These are phyloP conservation scores for Entomortierella beljakovae DNA, from an alignment of 192 early-diverging fungal species.

Conservation along the genomic window DNA sequence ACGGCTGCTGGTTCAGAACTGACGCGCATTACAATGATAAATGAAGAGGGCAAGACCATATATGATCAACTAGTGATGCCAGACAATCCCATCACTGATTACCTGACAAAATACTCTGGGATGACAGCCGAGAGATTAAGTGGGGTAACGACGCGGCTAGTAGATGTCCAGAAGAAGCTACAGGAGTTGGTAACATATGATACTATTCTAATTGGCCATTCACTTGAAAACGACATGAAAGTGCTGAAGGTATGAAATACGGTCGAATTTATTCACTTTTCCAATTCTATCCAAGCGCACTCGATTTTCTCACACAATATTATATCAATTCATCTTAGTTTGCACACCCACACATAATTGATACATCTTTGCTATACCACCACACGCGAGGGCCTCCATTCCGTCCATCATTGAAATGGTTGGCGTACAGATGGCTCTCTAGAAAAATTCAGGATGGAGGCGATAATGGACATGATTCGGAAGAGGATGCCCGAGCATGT, in stretches of 20 bases:
- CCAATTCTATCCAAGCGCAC: background rate
- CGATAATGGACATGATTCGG: slow-evolving; percentile 69
- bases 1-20: slow-evolving; percentile 57
- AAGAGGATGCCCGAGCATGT: slow-evolving; percentile 74
- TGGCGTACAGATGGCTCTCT: slow-evolving; percentile 61
- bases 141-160: slow-evolving; percentile 52
- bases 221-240: slow-evolving; percentile 76
- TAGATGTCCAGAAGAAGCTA: slow-evolving; percentile 62
- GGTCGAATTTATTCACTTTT: background rate
- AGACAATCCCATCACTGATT: slow-evolving; percentile 60
- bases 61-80: slow-evolving; percentile 67
- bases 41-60: slow-evolving; percentile 54
- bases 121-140: slow-evolving; percentile 63
- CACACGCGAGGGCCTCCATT: slow-evolving; percentile 62
- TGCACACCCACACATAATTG: slow-evolving; percentile 69
- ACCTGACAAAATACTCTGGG: slow-evolving; percentile 66
- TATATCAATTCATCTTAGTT: slow-evolving; percentile 20
- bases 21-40: slow-evolving; percentile 64
- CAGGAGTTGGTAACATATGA: slow-evolving; percentile 59
- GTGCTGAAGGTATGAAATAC: slow-evolving; percentile 59
- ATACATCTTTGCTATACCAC: slow-evolving; percentile 70
- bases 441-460: slow-evolving; percentile 66
- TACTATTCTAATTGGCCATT: slow-evolving; percentile 65
- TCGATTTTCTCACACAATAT: background rate
- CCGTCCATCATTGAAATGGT: slow-evolving; percentile 62